Percentiles rank a stretch among this genome's conserved stretches.
Conservation (phyloP, 768 basidiomycete genomes). For the Collybiopsis luxurians region DNA sequence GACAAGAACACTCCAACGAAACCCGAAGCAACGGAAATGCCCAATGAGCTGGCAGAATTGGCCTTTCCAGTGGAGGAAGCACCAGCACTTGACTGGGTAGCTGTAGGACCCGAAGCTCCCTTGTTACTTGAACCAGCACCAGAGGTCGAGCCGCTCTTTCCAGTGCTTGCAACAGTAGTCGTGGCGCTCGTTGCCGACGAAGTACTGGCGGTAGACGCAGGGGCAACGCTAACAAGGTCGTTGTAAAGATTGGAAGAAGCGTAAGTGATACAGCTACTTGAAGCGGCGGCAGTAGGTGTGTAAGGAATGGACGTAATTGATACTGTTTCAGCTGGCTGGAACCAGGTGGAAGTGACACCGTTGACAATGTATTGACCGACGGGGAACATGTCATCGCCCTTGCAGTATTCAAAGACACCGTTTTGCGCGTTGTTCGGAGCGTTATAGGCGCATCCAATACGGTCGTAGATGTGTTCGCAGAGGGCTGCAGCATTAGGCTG, state of each 20-base stretch:
- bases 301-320: conserved; percentile 22
- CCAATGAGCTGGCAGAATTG: neutral
- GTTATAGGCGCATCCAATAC: conserved; percentile 55
- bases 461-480: conserved; percentile 42
- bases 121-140: neutral
- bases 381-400: conserved; percentile 43
- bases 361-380: conserved; percentile 44
- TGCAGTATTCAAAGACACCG: conserved; percentile 47
- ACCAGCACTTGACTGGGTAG: neutral
- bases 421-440: conserved; percentile 44
- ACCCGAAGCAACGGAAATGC: neutral
- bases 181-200: neutral
- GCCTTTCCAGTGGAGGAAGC: neutral
- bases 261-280: conserved; percentile 18
- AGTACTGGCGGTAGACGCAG: neutral
- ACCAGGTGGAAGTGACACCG: conserved; percentile 16
- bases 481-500: conserved; percentile 34
- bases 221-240: conserved; percentile 7
- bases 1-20: conserved; percentile 1
- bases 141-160: too few species aligned
- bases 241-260: conserved; percentile 13
- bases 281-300: conserved; percentile 19
- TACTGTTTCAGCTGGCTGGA: conserved; percentile 22
- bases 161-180: too few species aligned
- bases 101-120: neutral